Evolutionary conservation across 164 flowering plant genomes (phyloP), one percentile per base, ranked within the genome.

Genomic region (Tetracentron sinense): DNA sequence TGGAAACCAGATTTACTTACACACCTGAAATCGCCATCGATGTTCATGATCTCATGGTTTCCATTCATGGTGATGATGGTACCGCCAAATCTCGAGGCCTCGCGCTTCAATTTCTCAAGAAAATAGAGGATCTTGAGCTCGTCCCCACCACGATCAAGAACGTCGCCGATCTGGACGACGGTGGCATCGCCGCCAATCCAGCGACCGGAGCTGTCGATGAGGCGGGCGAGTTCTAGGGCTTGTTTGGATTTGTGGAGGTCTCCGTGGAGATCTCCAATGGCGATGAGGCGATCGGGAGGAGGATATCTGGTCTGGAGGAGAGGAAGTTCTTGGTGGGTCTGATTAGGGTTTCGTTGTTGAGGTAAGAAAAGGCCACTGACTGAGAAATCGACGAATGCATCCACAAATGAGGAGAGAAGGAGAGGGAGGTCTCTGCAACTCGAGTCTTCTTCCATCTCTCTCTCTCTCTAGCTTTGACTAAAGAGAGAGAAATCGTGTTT

Each of bases 311-410:
- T 47, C 19, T 47, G 51, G 19, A 47, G 21, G 4, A 4, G 51
- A 47, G 19, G 19, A 6, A 5, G 19, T 15, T 3, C 10, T 10
- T 33, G 38, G 38, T 33, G 4, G 4, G 38, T 4, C 38, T n/a
- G 33, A 48, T 38, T 31, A 20, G 56, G 68, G 38, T 47, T 17
- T 1, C 47, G 67, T 8, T 26, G n/a, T 38, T 38, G 69, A 23
- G 74, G 83, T 11, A 82, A 58, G 80, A 84, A 81, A 67, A 78
- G 63, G 44, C 85, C 83, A 51, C 79, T 69, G 26, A 83, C 82
- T 4, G 87, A 60, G 79, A 78, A 88, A 68, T 88, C 91, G 12
- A 88, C 83, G 64, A 88, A 88, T 16, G 91, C 58, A 68, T 88
- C 95, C 1, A 85, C 70, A 63, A 88, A 88, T 4, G 86, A 77